Base-by-base conservation (phyloP, 805 yeast genomes). In the Tetrapisispora arboricola region DNA sequence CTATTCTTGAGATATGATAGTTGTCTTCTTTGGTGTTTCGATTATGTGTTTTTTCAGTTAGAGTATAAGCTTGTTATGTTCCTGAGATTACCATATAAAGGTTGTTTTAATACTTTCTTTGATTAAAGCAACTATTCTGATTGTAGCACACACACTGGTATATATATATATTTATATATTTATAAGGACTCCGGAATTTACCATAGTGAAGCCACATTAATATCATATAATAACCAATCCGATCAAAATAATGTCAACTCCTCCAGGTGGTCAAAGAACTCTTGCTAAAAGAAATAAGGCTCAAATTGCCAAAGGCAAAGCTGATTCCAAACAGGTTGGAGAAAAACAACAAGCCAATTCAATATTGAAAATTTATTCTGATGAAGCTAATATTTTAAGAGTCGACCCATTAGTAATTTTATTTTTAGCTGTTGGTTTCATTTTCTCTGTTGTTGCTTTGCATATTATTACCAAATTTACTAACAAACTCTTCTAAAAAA, bases 291-390 rank as follows among this genome's bases (percentile, higher is more conserved):
- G 92, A 76, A 82, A 79, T 70, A 73, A 76, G 49, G 76, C 78
- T 44, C 73, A 71, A 45, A 77, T 76, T 45, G 81, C 80, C 49
- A 80, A 79, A 22, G 39, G 36, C 13, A 72, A 77, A 50, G 78
- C 75, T 55, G 68, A 79, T 12, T 22, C 31, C 16, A 72, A 78
- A 50, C 78, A 75, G 56, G 68, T 73, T 25, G 65, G 73, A 48
- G 96, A 96, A 47, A 72, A 94, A 38, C 96, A 96, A 44, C 94
- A 95, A 41, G 95, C 95, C 26, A 81, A 90, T 51, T 84, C 95
- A 42, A 83, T 90, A 80, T 74, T 90, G 66, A 90, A 90, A 68
- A 77, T 90, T 46, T 90, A 86, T 73, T 87, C 96, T 20, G 96
- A 90, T 56, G 97, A 90, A 69, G 94, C 96, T 26, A 84, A 79